Conservation (phyloP, 345 rosid genomes). For the Eucalyptus regnans region DNA sequence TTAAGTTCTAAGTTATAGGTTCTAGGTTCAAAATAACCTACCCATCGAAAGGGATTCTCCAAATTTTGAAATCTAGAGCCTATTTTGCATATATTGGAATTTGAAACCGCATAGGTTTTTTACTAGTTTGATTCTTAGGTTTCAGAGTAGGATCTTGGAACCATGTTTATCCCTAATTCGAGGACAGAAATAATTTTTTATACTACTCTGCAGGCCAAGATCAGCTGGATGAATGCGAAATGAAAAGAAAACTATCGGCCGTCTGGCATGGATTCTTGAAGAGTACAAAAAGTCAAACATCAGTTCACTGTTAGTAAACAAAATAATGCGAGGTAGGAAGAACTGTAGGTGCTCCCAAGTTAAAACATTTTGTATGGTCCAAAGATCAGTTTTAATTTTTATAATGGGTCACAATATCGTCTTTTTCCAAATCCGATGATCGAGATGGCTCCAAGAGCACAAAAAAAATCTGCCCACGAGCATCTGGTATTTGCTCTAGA, state of each 20-base stretch:
- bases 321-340: neutral
- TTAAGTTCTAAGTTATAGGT: too few species aligned
- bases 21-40: too few species aligned
- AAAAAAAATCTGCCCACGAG: neutral
- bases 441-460: neutral
- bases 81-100: too few species aligned
- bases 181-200: neutral
- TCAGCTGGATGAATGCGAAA: neutral
- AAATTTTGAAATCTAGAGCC: fast-evolving
- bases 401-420: neutral
- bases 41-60: fast-evolving
- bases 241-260: neutral
- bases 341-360: neutral
- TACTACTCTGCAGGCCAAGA: neutral
- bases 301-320: neutral
- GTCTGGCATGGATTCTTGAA: neutral
- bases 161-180: neutral
- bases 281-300: neutral
- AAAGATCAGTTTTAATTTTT: too few species aligned
- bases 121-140: too few species aligned
- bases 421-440: too few species aligned
- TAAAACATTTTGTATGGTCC: neutral
- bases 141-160: too few species aligned
- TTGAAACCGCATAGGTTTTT: fast-evolving
- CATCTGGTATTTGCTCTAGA: neutral